Percentiles rank a stretch among this genome's conserved stretches.
These are phyloP conservation scores for Monosporascus sp. DNA, from an alignment of 2,329 filamentous ascomycete species.

Conservation along the genomic window DNA sequence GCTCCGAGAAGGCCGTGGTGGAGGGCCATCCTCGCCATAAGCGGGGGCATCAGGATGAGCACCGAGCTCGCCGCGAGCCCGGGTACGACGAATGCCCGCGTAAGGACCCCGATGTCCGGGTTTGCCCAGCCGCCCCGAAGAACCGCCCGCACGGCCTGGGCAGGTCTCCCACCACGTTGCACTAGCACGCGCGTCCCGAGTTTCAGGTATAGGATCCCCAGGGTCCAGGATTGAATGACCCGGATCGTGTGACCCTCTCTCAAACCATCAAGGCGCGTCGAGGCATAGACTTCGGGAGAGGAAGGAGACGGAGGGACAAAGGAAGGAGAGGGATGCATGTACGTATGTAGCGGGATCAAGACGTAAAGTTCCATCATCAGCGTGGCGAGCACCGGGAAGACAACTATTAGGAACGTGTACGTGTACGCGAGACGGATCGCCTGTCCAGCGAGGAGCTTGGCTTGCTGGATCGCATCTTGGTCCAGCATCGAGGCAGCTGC, in stretches of 20 bases:
- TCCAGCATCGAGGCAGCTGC: slow-evolving; percentile 21
- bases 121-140: slow-evolving; percentile 70
- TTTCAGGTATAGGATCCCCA: slow-evolving; percentile 86
- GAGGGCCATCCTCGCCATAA: slow-evolving; percentile 48
- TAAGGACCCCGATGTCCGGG: slow-evolving; percentile 74
- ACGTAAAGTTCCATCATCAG: slow-evolving; percentile 83
- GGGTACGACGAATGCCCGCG: slow-evolving; percentile 80
- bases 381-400: slow-evolving; percentile 76
- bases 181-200: slow-evolving; percentile 66
- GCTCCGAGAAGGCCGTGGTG: slow-evolving; percentile 9
- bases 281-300: slow-evolving; percentile 17
- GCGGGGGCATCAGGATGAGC: slow-evolving; percentile 61
- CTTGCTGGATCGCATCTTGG: slow-evolving; percentile 24
- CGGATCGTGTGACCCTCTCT: slow-evolving; percentile 63
- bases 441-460: slow-evolving; percentile 23
- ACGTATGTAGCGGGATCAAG: slow-evolving; percentile 79
- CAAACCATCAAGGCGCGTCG: slow-evolving; percentile 20
- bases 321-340: slow-evolving; percentile 44
- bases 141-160: slow-evolving; percentile 68
- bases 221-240: slow-evolving; percentile 87
- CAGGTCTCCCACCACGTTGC: slow-evolving; percentile 62
- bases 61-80: slow-evolving; percentile 53
- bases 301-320: slow-evolving; percentile 4
- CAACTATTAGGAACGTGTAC: slow-evolving; percentile 65
- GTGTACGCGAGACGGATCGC: slow-evolving; percentile 61